These are phyloP conservation scores for Santalum album DNA, from an alignment of 164 flowering plant species.

Conservation along the genomic window DNA sequence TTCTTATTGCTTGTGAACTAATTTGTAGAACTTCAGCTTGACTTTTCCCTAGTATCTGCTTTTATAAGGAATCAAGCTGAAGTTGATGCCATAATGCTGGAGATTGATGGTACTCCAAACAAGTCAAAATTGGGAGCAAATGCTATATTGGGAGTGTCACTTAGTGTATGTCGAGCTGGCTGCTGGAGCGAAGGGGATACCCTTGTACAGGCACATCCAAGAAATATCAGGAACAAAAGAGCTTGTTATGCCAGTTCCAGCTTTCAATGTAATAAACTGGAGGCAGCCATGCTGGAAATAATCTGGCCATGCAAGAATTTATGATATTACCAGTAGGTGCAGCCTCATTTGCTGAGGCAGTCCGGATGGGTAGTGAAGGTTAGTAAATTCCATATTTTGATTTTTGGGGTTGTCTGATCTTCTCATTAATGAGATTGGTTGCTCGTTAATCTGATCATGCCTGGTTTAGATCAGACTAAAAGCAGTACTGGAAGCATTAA, in stretches of 20 bases:
- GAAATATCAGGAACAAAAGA: slow-evolving; percentile 83
- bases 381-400: slow-evolving; percentile 9
- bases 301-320: slow-evolving; percentile 95
- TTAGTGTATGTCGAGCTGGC: slow-evolving; percentile 94
- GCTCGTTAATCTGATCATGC: not conserved
- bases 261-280: slow-evolving; percentile 97
- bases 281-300: slow-evolving; percentile 97
- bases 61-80: slow-evolving; percentile 61
- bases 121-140: slow-evolving; percentile 91
- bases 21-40: slow-evolving; percentile 1
- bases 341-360: slow-evolving; percentile 81
- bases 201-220: slow-evolving; percentile 86
- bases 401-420: not conserved
- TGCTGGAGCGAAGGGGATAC: slow-evolving; percentile 88
- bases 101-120: slow-evolving; percentile 90
- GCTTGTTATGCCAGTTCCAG: slow-evolving; percentile 98
- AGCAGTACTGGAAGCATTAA: not conserved
- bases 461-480: not conserved
- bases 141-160: slow-evolving; percentile 88
- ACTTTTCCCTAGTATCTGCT: slow-evolving; percentile 2
- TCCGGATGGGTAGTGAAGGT: slow-evolving; percentile 98
- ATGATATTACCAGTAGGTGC: slow-evolving; percentile 98
- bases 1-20: too few species aligned
- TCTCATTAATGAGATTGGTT: not conserved
- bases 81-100: slow-evolving; percentile 83